phyloP scores from a whole-genome alignment of 805 yeast genomes.

The Sungouiozyma ichnusensis region DNA sequence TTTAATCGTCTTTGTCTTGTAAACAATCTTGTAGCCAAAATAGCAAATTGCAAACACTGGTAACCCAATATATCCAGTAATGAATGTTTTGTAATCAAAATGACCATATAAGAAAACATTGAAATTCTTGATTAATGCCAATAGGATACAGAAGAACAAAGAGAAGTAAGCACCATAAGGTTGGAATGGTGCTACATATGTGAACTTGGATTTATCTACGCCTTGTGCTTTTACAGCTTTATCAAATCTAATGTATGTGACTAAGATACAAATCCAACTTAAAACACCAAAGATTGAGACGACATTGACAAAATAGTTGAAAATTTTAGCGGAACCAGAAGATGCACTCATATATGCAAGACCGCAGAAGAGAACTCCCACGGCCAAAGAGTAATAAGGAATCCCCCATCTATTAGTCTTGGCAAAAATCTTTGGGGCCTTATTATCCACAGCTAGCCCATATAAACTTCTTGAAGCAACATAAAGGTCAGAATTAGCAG shows the following conservation, averaged over 20 bases:
- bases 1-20: constrained; percentile 38
- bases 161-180: constrained; percentile 60
- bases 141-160: constrained; percentile 39
- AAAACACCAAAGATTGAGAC: constrained; percentile 67
- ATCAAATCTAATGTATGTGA: constrained; percentile 57
- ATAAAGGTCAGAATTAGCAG: constrained; percentile 70
- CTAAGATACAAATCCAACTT: constrained; percentile 63
- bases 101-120: constrained; percentile 56
- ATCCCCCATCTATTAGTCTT: constrained; percentile 61
- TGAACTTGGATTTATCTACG: constrained; percentile 41
- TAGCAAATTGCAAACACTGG: constrained; percentile 43
- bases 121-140: constrained; percentile 59
- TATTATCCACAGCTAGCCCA: constrained; percentile 61
- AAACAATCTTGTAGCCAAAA: constrained; percentile 49
- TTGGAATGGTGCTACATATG: constrained; percentile 56
- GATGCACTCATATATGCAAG: constrained; percentile 65
- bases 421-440: constrained; percentile 60
- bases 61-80: constrained; percentile 69
- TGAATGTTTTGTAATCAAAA: constrained; percentile 55
- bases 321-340: constrained; percentile 44
- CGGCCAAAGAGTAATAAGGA: constrained; percentile 47
- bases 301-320: constrained; percentile 62
- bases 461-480: constrained; percentile 68
- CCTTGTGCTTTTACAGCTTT: constrained; percentile 62
- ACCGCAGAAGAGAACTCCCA: constrained; percentile 44